Conservation (phyloP, 2,329 filamentous ascomycete genomes). For the Thelonectria rubi region DNA sequence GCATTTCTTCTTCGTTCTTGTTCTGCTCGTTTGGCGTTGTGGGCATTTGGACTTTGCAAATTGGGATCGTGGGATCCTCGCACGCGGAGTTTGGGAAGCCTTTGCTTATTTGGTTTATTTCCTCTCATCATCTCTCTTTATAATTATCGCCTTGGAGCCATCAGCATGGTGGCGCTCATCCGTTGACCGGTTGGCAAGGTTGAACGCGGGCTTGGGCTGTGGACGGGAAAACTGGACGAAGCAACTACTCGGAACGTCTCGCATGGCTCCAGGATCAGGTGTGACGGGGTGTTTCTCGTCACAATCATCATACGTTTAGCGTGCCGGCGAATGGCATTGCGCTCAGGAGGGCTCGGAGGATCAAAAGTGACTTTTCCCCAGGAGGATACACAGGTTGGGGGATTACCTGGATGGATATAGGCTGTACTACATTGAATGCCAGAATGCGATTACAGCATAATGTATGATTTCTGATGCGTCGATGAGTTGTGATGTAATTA, state of each 20-base stretch:
- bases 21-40: slow-evolving; percentile 39
- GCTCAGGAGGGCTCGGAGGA: slow-evolving; percentile 23
- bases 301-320: slow-evolving; percentile 15
- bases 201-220: slow-evolving; percentile 29
- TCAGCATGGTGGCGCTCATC: slow-evolving; percentile 32
- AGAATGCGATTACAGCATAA: slow-evolving; percentile 42
- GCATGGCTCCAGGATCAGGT: slow-evolving; percentile 10
- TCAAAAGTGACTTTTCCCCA: slow-evolving; percentile 35
- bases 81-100: slow-evolving; percentile 39
- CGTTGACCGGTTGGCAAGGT: slow-evolving; percentile 40
- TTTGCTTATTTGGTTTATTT: slow-evolving; percentile 27
- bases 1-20: slow-evolving; percentile 28
- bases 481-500: background rate
- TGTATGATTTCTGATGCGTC: slow-evolving; percentile 13
- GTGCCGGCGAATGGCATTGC: slow-evolving; percentile 18
- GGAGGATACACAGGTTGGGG: slow-evolving; percentile 35
- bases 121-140: slow-evolving; percentile 27
- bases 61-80: slow-evolving; percentile 36
- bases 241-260: slow-evolving; percentile 22
- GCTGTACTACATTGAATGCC: slow-evolving; percentile 42
- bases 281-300: slow-evolving; percentile 12
- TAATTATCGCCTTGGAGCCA: slow-evolving; percentile 36
- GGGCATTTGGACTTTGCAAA: slow-evolving; percentile 35
- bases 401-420: slow-evolving; percentile 36
- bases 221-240: slow-evolving; percentile 22